Evolutionary conservation across 2,329 filamentous ascomycete genomes (phyloP), one percentile per base, ranked within the genome.

Genomic region (Dendryphion nanum): DNA sequence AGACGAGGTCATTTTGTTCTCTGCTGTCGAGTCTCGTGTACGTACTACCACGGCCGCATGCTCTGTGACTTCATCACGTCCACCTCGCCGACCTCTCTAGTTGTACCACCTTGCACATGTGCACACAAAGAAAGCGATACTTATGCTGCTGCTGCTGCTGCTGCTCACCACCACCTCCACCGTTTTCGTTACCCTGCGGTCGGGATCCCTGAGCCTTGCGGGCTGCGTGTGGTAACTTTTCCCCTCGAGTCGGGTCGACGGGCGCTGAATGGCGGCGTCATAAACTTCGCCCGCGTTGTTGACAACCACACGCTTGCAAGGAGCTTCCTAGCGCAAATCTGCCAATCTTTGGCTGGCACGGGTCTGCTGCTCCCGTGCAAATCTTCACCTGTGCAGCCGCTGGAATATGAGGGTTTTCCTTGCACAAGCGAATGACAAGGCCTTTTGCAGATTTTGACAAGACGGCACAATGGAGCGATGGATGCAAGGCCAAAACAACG

Each of bases 111-210:
- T 18, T 18, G 35, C 18, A 31, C 30, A 34, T 31, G 18, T 24
- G 30, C 20, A 30, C 31, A 33, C 18, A 31, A 31, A n/a, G 14
- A 39, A 16, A 28, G 30, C 21, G 16, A 26, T 26, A 2, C 10
- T 26, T 26, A n/a, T 26, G 23, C n/a, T 8, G 23, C 10, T 26
- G 23, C n/a, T 26, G 23, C 23, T 26, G 23, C 10, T 26, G 10
- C n/a, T 26, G 23, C 23, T 8, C n/a, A 38, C 40, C 18, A 48
- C 34, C 38, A 44, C 35, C 38, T 39, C 44, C 38, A 43, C 47
- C 47, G 49, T 57, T 55, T 42, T 53, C 52, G 50, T 61, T 54
- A 56, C 53, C 56, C 47, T 45, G 40, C 32, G 28, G 33, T 48
- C 50, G 48, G 56, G 29, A 36, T 40, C 26, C 23, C 24, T 21